Conservation (phyloP, 208 protist species). For the Polymyxa betae region DNA sequence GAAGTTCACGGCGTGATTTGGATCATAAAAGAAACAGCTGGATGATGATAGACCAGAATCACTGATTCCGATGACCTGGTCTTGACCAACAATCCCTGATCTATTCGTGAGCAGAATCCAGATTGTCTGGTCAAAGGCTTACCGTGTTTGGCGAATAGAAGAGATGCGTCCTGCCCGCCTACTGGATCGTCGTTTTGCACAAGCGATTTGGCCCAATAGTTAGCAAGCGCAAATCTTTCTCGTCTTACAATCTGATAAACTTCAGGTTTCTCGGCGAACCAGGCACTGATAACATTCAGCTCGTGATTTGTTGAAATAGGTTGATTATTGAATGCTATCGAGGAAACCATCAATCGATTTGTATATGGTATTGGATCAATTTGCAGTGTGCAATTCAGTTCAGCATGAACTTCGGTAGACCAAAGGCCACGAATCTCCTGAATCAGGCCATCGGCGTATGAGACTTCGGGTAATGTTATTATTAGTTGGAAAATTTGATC, state of each 20-base stretch:
- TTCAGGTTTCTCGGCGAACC: neutral
- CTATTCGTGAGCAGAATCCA: neutral
- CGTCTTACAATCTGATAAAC: neutral
- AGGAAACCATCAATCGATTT: neutral
- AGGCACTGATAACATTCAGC: neutral
- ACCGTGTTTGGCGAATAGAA: neutral
- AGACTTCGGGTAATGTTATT: neutral
- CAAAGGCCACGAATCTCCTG: neutral
- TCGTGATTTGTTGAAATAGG: neutral
- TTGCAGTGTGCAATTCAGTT: neutral
- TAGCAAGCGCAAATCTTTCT: neutral
- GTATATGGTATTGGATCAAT: neutral
- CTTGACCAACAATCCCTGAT: neutral
- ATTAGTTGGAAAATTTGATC: neutral
- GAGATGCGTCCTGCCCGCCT: neutral
- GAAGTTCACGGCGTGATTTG: neutral
- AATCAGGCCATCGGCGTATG: neutral
- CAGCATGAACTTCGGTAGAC: neutral
- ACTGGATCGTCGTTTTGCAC: conserved; percentile 17
- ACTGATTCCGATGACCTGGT: conserved; percentile 1
- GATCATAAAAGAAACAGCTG: conserved; percentile 44
- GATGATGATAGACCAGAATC: neutral
- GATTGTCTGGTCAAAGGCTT: neutral
- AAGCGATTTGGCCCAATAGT: conserved; percentile 5
- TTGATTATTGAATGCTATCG: neutral